Conservation (phyloP, 345 rosid species). For the Hypericum perforatum region DNA sequence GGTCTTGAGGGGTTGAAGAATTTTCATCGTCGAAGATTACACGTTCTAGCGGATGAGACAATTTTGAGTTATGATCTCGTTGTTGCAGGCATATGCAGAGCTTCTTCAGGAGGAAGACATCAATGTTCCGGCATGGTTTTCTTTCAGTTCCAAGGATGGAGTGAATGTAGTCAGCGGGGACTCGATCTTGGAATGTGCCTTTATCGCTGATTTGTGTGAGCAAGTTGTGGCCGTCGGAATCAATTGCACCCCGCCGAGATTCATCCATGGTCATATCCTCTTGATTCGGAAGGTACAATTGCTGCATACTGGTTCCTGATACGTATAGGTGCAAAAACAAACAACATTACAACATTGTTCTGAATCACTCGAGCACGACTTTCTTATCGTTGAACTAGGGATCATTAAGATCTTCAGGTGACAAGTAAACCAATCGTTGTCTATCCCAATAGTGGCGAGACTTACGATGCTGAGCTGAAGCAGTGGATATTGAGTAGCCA, state of each 20-base stretch:
- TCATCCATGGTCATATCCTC: constrained; percentile 44
- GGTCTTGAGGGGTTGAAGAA: constrained; percentile 57
- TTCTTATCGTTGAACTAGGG: no score
- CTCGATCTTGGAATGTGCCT: constrained; percentile 55
- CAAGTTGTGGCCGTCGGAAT: constrained; percentile 68
- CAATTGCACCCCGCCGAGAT: constrained; percentile 79
- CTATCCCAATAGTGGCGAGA: constrained; percentile 87
- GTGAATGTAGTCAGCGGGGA: constrained; percentile 63
- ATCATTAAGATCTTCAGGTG: constrained; percentile 23
- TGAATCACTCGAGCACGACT: no score
- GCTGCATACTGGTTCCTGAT: background rate
- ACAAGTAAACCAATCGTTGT: constrained; percentile 55
- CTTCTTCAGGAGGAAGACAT: constrained; percentile 69
- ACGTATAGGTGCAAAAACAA: no score
- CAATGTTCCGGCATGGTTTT: constrained; percentile 72
- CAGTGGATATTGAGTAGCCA: constrained; percentile 62
- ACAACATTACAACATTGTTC: no score
- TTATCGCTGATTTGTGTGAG: constrained; percentile 62
- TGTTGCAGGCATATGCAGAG: constrained; percentile 60
- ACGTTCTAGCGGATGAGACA: constrained; percentile 64
- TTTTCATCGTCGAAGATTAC: constrained; percentile 76
- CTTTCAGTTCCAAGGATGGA: constrained; percentile 68
- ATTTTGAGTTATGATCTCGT: no score
- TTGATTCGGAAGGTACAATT: constrained; percentile 51
- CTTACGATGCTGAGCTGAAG: constrained; percentile 49